Evolutionary conservation across 495 filamentous ascomycete genomes (phyloP).

Genomic region (Rostrohypoxylon terebratum): DNA sequence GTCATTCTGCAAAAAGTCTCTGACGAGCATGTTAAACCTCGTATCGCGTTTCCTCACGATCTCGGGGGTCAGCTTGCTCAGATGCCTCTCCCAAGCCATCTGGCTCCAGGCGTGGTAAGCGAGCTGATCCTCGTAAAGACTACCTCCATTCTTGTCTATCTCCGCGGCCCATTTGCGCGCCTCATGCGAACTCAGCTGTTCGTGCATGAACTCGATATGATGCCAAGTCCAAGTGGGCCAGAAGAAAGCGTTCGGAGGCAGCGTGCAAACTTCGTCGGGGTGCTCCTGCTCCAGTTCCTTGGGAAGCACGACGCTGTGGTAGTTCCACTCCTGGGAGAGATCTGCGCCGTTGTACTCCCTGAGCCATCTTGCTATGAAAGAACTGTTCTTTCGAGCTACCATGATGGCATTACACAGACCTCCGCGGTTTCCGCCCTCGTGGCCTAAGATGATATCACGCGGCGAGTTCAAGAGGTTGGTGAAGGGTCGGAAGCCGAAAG

Average conservation of each 20-base stretch:
- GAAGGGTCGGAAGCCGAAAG: constrained; percentile 58
- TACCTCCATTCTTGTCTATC: constrained; percentile 54
- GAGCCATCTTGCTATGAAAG: constrained; percentile 59
- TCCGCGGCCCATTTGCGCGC: constrained; percentile 51
- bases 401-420: constrained; percentile 63
- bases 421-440: constrained; percentile 60
- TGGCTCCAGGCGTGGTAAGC: constrained; percentile 63
- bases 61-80: constrained; percentile 55
- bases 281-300: constrained; percentile 54
- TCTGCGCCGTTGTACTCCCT: constrained; percentile 55
- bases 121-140: constrained; percentile 58
- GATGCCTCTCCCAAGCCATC: constrained; percentile 57
- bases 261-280: constrained; percentile 55
- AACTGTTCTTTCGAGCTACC: constrained; percentile 54
- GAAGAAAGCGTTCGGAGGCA: constrained; percentile 60
- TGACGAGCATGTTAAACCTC: constrained; percentile 60
- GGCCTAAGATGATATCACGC: constrained; percentile 57
- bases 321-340: constrained; percentile 59
- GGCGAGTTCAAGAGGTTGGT: constrained; percentile 46
- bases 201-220: constrained; percentile 62
- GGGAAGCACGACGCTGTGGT: constrained; percentile 58
- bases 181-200: constrained; percentile 49
- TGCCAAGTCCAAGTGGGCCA: constrained; percentile 64
- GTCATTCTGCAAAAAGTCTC: constrained; percentile 59
- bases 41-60: constrained; percentile 53